Conservation (phyloP, 208 protist species). For the Phytomonas sp. region DNA sequence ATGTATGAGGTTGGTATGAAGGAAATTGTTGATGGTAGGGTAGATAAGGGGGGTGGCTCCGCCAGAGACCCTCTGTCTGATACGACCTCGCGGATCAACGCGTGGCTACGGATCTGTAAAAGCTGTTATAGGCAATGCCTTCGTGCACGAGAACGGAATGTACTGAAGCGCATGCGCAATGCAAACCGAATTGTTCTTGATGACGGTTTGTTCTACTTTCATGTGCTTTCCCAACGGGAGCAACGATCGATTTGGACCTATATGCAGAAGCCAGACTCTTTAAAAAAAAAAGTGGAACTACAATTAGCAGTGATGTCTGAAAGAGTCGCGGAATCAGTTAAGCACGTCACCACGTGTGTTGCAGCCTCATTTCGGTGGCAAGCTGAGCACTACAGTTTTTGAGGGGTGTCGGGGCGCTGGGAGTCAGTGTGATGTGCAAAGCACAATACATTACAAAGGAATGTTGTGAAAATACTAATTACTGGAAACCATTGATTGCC, state of each 20-base stretch:
- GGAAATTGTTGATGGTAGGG: no score
- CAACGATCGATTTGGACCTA: conserved; percentile 26
- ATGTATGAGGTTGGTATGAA: background rate
- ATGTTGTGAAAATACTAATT: conserved; percentile 13
- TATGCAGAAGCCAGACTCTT: conserved; percentile 35
- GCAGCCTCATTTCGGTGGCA: conserved; percentile 18
- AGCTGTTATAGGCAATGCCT: conserved; percentile 52
- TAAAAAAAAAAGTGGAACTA: conserved; percentile 36
- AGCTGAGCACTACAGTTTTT: conserved; percentile 24
- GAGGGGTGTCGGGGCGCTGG: conserved; percentile 20
- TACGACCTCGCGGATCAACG: conserved; percentile 10
- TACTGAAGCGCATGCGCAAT: conserved; percentile 28
- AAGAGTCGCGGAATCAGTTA: conserved; percentile 23
- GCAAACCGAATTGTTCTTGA: conserved; percentile 40
- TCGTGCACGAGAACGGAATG: conserved; percentile 31
- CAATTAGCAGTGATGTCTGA: conserved; percentile 39
- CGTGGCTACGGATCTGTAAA: conserved; percentile 40
- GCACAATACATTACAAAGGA: conserved; percentile 20
- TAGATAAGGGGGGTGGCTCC: background rate
- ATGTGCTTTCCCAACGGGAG: conserved; percentile 42
- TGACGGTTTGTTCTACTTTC: conserved; percentile 51
- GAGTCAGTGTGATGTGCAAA: conserved; percentile 21
- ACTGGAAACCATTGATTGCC: background rate
- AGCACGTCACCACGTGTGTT: conserved; percentile 20
- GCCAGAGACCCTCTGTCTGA: conserved; percentile 2